These are phyloP conservation scores for Clonostachys sp. DNA, from an alignment of 2,329 filamentous ascomycete genomes.

Conservation along the genomic window DNA sequence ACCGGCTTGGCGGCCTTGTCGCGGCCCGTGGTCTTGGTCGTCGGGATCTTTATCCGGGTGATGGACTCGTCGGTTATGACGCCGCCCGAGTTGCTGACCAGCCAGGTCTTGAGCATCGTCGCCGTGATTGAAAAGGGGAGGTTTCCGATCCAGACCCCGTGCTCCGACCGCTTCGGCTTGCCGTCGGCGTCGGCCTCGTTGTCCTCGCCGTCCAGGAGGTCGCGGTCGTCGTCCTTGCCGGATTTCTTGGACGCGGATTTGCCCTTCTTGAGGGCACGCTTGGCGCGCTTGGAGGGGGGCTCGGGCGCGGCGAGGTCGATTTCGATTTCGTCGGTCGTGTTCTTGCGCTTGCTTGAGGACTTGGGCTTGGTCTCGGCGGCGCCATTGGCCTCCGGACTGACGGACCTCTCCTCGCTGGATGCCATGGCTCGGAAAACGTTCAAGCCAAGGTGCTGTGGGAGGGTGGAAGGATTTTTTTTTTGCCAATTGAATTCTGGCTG, in stretches of 20 bases:
- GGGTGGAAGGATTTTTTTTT: too few relatives aligned
- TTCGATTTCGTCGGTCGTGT: constrained; percentile 69
- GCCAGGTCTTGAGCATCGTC: constrained; percentile 70
- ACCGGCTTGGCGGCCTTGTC: constrained; percentile 22
- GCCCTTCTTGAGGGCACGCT: constrained; percentile 84
- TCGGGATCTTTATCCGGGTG: constrained; percentile 79
- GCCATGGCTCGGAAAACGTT: too few relatives aligned
- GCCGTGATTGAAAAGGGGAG: constrained; percentile 78
- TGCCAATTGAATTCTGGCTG: too few relatives aligned
- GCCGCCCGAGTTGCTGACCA: constrained; percentile 68
- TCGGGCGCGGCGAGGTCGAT: constrained; percentile 88
- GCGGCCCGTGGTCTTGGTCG: constrained; percentile 42
- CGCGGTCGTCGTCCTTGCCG: constrained; percentile 24
- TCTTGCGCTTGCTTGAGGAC: constrained; percentile 59
- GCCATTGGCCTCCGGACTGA: too few relatives aligned
- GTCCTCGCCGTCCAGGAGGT: constrained; percentile 16
- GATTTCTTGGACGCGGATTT: constrained; percentile 48
- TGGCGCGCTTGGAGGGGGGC: constrained; percentile 89
- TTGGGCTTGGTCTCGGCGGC: too few relatives aligned
- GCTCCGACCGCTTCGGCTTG: constrained; percentile 62
- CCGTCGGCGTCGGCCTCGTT: constrained; percentile 24
- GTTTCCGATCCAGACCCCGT: constrained; percentile 96
- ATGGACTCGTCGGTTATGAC: constrained; percentile 66
- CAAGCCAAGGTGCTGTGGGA: too few relatives aligned
- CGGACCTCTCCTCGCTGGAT: too few relatives aligned